phyloP scores from a whole-genome alignment of 129 eudicot genomes.

The Pittosporum tobira region DNA sequence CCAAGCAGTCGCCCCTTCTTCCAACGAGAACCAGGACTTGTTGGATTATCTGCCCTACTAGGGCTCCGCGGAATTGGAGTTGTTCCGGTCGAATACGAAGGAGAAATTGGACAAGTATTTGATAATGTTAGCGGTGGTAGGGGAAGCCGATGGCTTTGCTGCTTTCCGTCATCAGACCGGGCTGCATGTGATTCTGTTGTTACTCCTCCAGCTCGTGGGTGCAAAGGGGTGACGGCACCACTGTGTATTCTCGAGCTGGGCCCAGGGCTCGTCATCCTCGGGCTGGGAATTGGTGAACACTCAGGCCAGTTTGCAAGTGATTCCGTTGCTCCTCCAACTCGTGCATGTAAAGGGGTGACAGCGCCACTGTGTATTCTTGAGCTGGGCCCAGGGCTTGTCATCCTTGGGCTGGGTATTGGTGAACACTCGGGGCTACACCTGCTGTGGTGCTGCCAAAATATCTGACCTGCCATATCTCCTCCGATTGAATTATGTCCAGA shows the following conservation, averaged over 20 bases:
- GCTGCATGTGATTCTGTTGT: conserved; percentile 21
- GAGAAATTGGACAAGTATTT: conserved; percentile 34
- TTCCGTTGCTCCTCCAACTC: conserved; percentile 35
- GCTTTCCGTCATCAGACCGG: conserved; percentile 40
- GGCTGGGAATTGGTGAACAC: conserved; percentile 63
- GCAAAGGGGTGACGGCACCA: conserved; percentile 53
- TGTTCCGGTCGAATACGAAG: conserved; percentile 38
- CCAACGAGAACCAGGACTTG: conserved; percentile 47
- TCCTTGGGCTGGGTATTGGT: conserved; percentile 56
- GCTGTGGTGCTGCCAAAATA: conserved; percentile 37
- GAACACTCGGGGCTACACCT: conserved; percentile 67
- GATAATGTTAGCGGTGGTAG: conserved; percentile 42
- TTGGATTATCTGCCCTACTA: conserved; percentile 28
- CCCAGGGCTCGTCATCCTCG: conserved; percentile 62
- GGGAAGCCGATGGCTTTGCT: conserved; percentile 46
- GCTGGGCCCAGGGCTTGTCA: conserved; percentile 62
- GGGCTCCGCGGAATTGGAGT: conserved; percentile 43
- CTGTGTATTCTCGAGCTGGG: conserved; percentile 49
- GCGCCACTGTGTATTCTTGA: conserved; percentile 53
- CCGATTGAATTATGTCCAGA: conserved; percentile 53
- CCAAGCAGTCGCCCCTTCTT: conserved; percentile 63
- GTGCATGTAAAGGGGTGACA: conserved; percentile 47
- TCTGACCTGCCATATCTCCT: conserved; percentile 38
- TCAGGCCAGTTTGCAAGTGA: conserved; percentile 28
- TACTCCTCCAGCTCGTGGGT: conserved; percentile 38